Evolutionary conservation across 2,329 filamentous ascomycete species (phyloP).

Genomic region (Xylaria sp.): DNA sequence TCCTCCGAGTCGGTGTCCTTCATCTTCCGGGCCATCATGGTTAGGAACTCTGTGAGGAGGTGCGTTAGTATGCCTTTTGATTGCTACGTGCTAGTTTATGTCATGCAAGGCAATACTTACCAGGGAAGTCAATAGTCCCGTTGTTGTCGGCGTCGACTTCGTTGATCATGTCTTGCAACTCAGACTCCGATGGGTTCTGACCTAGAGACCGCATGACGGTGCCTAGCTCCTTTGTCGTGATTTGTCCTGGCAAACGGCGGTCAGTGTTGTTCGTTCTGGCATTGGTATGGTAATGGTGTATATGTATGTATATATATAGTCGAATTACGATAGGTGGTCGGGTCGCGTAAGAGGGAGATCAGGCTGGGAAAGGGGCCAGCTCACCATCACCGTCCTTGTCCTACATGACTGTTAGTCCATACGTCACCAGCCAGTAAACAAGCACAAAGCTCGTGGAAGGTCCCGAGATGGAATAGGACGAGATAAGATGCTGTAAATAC

Average conservation of each 20-base stretch:
- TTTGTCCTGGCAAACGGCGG: constrained; percentile 65
- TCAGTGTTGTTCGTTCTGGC: constrained; percentile 14
- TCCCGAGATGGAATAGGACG: constrained; percentile 1
- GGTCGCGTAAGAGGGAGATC: neutral
- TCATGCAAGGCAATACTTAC: constrained; percentile 51
- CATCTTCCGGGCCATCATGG: constrained; percentile 95
- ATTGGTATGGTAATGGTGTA: constrained; percentile 1
- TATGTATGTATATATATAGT: neutral
- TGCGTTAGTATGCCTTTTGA: constrained; percentile 35
- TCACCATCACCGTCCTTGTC: constrained; percentile 91
- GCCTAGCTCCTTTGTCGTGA: constrained; percentile 87
- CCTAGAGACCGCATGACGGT: constrained; percentile 90
- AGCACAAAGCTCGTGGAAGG: neutral
- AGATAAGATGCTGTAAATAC: constrained; percentile 41
- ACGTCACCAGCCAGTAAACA: constrained; percentile 23
- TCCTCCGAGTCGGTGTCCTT: constrained; percentile 91
- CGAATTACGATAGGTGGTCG: neutral
- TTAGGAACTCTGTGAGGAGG: constrained; percentile 72
- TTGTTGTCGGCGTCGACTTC: constrained; percentile 93
- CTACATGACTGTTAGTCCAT: constrained; percentile 47
- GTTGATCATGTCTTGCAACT: constrained; percentile 93
- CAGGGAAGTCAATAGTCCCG: constrained; percentile 88
- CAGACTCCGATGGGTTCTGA: constrained; percentile 87
- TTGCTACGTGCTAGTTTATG: constrained; percentile 15
- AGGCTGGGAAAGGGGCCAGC: constrained; percentile 35